A percentile compares a stretch with the other conserved stretches of the same genome.
phyloP scores from a whole-genome alignment of 345 rosid genomes.

The Hypericum perforatum region DNA sequence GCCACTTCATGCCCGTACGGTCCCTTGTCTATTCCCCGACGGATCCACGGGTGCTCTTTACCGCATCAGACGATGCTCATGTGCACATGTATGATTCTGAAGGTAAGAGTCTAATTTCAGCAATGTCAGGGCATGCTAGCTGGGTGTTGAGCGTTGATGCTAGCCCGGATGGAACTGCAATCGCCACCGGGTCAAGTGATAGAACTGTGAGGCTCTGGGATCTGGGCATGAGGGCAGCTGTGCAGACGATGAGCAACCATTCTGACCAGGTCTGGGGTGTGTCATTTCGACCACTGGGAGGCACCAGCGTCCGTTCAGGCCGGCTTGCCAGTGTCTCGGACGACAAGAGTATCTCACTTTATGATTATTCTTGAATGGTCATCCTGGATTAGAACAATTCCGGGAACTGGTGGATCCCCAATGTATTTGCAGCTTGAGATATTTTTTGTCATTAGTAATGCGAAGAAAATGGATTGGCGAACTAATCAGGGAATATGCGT shows the following conservation, averaged over 20 bases:
- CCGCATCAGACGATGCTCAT: slow-evolving; percentile 85
- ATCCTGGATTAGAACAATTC: not conserved
- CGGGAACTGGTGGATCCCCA: no score
- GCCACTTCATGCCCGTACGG: slow-evolving; percentile 88
- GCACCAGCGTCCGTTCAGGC: slow-evolving; percentile 38
- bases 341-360: slow-evolving; percentile 85
- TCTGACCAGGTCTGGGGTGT: slow-evolving; percentile 93
- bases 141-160: slow-evolving; percentile 94
- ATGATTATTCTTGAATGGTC: slow-evolving; percentile 54
- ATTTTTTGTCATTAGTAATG: no score
- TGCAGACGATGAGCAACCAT: slow-evolving; percentile 90
- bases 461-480: no score
- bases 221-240: slow-evolving; percentile 78
- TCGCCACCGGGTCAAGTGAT: slow-evolving; percentile 91
- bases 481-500: no score
- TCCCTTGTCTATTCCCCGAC: slow-evolving; percentile 77
- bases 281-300: slow-evolving; percentile 56
- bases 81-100: slow-evolving; percentile 86
- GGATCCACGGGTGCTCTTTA: slow-evolving; percentile 61
- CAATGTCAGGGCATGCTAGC: slow-evolving; percentile 86
- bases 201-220: slow-evolving; percentile 95
- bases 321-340: slow-evolving; percentile 88
- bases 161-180: slow-evolving; percentile 79
- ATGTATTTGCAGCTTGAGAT: no score
- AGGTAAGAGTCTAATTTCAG: slow-evolving; percentile 58